These are phyloP conservation scores for Aplosporella prunicola DNA, from an alignment of 2,329 filamentous ascomycete species.

Conservation along the genomic window DNA sequence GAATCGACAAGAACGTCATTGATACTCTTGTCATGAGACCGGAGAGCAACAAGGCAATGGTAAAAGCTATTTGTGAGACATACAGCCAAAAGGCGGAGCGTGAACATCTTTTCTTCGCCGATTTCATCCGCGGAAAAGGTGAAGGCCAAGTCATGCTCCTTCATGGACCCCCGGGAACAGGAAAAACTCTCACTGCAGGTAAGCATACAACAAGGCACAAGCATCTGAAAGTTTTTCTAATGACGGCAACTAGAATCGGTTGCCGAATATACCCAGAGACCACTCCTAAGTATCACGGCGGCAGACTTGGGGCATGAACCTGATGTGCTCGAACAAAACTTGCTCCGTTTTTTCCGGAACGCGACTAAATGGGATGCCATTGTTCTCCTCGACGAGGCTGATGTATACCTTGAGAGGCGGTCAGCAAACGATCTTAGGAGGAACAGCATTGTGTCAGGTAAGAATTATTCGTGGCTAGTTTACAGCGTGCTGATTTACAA, in stretches of 20 bases:
- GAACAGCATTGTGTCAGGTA: slow-evolving; percentile 22
- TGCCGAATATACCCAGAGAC: slow-evolving; percentile 17
- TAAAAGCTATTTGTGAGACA: slow-evolving; percentile 12
- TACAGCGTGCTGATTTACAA: background rate
- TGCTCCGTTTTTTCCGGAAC: slow-evolving; percentile 13
- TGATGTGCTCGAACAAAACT: slow-evolving; percentile 12
- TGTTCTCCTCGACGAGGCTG: slow-evolving; percentile 29
- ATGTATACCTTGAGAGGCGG: slow-evolving; percentile 29
- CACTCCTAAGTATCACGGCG: slow-evolving; percentile 16
- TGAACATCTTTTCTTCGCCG: slow-evolving; percentile 5
- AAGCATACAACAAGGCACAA: too few species aligned
- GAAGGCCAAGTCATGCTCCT: slow-evolving; percentile 22
- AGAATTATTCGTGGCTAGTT: background rate
- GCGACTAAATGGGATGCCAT: slow-evolving; percentile 19
- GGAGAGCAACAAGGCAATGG: slow-evolving; percentile 12
- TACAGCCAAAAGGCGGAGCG: slow-evolving; percentile 9
- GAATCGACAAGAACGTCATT: slow-evolving; percentile 9
- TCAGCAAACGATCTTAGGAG: slow-evolving; percentile 20
- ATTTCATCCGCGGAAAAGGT: slow-evolving; percentile 20
- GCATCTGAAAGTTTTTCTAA: too few species aligned
- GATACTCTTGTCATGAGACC: slow-evolving; percentile 7
- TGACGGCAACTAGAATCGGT: slow-evolving; percentile 14
- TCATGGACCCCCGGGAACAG: slow-evolving; percentile 10
- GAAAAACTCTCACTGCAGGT: slow-evolving; percentile 16
- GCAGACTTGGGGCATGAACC: slow-evolving; percentile 16